These are phyloP conservation scores for Wickerhamomyces queroliae DNA, from an alignment of 805 yeast species.

Conservation along the genomic window DNA sequence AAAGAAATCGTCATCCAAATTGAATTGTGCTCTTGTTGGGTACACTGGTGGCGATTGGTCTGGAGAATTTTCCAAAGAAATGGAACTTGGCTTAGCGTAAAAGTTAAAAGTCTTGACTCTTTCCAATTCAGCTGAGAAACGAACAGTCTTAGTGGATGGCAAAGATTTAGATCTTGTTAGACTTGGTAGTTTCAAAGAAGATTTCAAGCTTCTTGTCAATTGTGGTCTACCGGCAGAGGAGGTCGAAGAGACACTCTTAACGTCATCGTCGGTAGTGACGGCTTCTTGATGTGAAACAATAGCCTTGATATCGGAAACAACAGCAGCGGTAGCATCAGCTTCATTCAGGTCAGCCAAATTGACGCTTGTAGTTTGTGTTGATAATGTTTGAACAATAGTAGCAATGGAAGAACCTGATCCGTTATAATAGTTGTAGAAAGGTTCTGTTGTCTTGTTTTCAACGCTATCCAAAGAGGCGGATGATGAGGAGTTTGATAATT, in stretches of 20 bases:
- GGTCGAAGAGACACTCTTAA: not conserved
- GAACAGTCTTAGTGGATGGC: constrained; percentile 51
- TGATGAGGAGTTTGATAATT: constrained; percentile 1
- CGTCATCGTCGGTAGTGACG: not conserved
- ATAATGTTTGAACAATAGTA: constrained; percentile 17
- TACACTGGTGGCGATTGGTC: constrained; percentile 14
- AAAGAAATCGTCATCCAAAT: constrained; percentile 6
- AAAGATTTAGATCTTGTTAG: constrained; percentile 38
- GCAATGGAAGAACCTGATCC: constrained; percentile 19
- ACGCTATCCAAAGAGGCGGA: constrained; percentile 12
- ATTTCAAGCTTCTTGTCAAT: constrained; percentile 23
- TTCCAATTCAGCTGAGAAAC: constrained; percentile 57
- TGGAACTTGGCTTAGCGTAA: constrained; percentile 53
- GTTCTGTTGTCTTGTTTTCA: not conserved
- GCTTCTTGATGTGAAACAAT: not conserved
- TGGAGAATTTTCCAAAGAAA: constrained; percentile 54
- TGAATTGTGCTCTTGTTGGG: constrained; percentile 18
- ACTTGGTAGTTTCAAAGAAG: constrained; percentile 41
- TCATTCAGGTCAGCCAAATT: not conserved
- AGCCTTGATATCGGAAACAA: not conserved
- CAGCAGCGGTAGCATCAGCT: not conserved
- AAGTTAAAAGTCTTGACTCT: constrained; percentile 63
- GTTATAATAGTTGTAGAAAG: constrained; percentile 11
- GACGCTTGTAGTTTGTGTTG: constrained; percentile 5
- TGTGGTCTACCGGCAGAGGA: constrained; percentile 9